phyloP scores from a whole-genome alignment of 768 basidiomycete species.

The Leucocoprinus birnbaumii region DNA sequence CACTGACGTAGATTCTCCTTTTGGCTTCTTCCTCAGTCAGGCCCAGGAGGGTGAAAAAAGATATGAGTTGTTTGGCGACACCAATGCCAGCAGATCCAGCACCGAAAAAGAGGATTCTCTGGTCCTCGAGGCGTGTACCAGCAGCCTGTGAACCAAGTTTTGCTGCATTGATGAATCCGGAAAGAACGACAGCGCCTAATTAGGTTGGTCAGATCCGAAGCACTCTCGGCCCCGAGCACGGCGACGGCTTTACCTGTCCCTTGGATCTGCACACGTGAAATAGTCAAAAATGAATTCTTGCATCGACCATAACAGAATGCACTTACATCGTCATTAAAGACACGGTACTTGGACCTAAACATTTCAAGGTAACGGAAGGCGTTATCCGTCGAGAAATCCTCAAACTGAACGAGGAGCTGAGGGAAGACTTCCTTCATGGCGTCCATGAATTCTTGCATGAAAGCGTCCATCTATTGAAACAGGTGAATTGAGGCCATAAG shows the following conservation, averaged over 20 bases:
- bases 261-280: slow-evolving; percentile 44
- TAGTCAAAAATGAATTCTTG: slow-evolving; percentile 11
- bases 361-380: slow-evolving; percentile 72
- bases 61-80: slow-evolving; percentile 79
- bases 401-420: slow-evolving; percentile 67
- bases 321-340: slow-evolving; percentile 75
- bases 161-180: slow-evolving; percentile 74
- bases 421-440: slow-evolving; percentile 67
- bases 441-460: slow-evolving; percentile 77
- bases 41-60: slow-evolving; percentile 76
- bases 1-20: slow-evolving; percentile 60
- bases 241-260: slow-evolving; percentile 49
- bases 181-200: slow-evolving; percentile 67
- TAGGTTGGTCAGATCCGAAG: slow-evolving; percentile 3
- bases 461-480: slow-evolving; percentile 53
- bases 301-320: slow-evolving; percentile 1
- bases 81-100: slow-evolving; percentile 89
- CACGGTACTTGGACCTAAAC: slow-evolving; percentile 54
- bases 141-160: slow-evolving; percentile 53
- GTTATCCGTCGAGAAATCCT: slow-evolving; percentile 77
- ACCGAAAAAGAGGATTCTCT: slow-evolving; percentile 87
- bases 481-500: not conserved
- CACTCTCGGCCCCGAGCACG: not conserved
- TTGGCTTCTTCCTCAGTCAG: slow-evolving; percentile 65
- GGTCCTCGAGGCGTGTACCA: slow-evolving; percentile 59